phyloP scores from a whole-genome alignment of 208 protist species.

The Wallacemonas collosoma region DNA sequence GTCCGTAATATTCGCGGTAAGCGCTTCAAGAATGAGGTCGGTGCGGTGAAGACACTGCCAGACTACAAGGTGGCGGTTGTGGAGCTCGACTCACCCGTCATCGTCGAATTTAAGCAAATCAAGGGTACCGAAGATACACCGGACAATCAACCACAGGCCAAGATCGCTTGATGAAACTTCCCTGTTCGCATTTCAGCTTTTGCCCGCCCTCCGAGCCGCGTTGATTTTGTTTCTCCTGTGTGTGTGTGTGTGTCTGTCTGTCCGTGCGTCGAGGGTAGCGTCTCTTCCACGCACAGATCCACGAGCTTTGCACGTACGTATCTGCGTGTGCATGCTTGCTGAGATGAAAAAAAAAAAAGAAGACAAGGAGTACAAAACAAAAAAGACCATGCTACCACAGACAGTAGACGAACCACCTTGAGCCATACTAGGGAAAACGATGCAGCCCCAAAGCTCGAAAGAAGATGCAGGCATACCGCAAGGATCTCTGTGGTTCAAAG shows the following conservation, averaged over 20 bases:
- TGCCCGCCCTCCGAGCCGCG: neutral
- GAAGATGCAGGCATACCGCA: too few species aligned
- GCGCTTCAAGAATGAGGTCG: constrained; percentile 89
- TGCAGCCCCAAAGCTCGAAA: too few species aligned
- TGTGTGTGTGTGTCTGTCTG: neutral
- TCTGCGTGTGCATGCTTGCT: neutral
- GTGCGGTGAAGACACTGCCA: constrained; percentile 73
- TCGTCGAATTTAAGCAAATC: constrained; percentile 87
- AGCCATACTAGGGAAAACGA: too few species aligned
- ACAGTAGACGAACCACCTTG: too few species aligned
- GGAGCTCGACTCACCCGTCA: constrained; percentile 79
- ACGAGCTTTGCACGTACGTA: neutral
- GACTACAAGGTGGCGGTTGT: constrained; percentile 86
- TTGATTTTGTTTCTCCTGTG: neutral
- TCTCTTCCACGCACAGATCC: too few species aligned
- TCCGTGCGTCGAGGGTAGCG: neutral
- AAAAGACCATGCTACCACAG: too few species aligned
- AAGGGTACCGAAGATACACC: constrained; percentile 88
- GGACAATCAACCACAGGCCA: constrained; percentile 73
- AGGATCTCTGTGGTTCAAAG: too few species aligned
- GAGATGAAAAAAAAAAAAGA: constrained; percentile 15
- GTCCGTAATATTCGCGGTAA: constrained; percentile 74
- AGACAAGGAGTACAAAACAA: too few species aligned
- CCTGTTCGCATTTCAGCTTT: neutral
- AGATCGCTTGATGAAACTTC: constrained; percentile 40